A percentile compares a stretch with the other conserved stretches of the same genome.
These are phyloP conservation scores for Hericium erinaceus DNA, from an alignment of 768 basidiomycete species.

Conservation along the genomic window DNA sequence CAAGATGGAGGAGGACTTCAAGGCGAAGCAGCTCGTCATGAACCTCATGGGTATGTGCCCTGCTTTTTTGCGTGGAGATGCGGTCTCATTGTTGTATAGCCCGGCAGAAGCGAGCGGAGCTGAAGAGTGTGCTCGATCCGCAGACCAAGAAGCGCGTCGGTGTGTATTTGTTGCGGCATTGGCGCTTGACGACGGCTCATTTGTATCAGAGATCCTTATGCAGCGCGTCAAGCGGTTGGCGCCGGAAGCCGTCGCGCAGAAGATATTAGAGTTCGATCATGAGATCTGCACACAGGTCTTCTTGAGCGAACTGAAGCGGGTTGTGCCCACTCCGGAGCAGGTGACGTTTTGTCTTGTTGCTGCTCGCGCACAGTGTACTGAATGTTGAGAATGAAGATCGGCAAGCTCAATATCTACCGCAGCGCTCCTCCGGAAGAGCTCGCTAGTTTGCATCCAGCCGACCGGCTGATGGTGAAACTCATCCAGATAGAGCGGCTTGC, in stretches of 20 bases:
- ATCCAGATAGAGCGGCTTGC: slow-evolving; percentile 88
- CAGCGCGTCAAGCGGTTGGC: slow-evolving; percentile 75
- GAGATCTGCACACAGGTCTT: slow-evolving; percentile 84
- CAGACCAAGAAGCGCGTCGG: slow-evolving; percentile 92
- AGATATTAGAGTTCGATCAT: slow-evolving; percentile 81
- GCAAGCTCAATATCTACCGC: slow-evolving; percentile 84
- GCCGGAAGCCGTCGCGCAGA: slow-evolving; percentile 79
- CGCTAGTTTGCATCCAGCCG: slow-evolving; percentile 82
- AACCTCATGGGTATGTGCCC: slow-evolving; percentile 65
- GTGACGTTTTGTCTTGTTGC: slow-evolving; percentile 27
- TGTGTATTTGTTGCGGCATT: slow-evolving; percentile 29
- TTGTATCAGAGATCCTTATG: slow-evolving; percentile 73
- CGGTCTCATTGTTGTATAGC: slow-evolving; percentile 29
- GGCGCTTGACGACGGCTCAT: background rate
- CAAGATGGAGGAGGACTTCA: slow-evolving; percentile 98
- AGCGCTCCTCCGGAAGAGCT: slow-evolving; percentile 84
- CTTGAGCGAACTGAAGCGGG: slow-evolving; percentile 78
- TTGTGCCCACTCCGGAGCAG: slow-evolving; percentile 88
- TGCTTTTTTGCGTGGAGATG: background rate
- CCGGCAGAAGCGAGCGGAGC: slow-evolving; percentile 77
- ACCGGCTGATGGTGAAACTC: slow-evolving; percentile 93
- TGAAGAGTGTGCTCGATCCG: slow-evolving; percentile 85
- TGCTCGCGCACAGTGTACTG: background rate
- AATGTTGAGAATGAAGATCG: slow-evolving; percentile 40
- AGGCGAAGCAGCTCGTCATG: slow-evolving; percentile 89